Evolutionary conservation across 768 basidiomycete genomes (phyloP), one percentile per base, ranked within the genome.

Genomic region (Pulveroboletus frians): DNA sequence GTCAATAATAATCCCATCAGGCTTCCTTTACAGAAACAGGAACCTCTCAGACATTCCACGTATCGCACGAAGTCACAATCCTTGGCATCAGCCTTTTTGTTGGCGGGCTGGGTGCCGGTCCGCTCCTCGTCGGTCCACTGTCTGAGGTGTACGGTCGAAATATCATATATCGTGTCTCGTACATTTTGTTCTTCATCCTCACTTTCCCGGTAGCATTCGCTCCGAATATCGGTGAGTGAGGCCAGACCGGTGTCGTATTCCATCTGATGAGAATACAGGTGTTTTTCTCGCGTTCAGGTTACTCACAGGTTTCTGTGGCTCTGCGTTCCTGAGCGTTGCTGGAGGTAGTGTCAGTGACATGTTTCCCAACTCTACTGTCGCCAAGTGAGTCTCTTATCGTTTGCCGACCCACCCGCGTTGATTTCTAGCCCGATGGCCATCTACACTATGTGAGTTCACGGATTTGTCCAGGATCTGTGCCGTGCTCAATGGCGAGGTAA

Each of bases 151-250:
- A 62, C 51, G 62, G 89, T 2, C 72, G 83, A 39, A 81, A 79
- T 47, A 62, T 74, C 36, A 76, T 89, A 11, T 88, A 91, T 61
- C 71, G 74, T 11, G 55, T 74, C 3, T 83, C 85, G 0, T 89
- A 84, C 53, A 53, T 69, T 1, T 54, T 79, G 5, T 83, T 87
- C 62, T 79, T 86, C 57, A 58, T 78, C 1, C 75, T 85, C 47
- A 79, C 81, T 17, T 84, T 83, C 58, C 84, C 86, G 0, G 80
- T 87, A 6, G 84, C 86, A 1, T 90, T 92, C 52, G 77, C 85
- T 1, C 81, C 80, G 4, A 73, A 87, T 55, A 74, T 81, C 20
- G 74, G 83, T 83, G 43, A 40, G 27, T 14, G 11, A 27, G 10
- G 10, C 7, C 39, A 31, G 17, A 4, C 41, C 18, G 14, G 32